Base-by-base conservation (phyloP, 371 early-diverging fungal species). In the Rhizopus arrhizus region DNA sequence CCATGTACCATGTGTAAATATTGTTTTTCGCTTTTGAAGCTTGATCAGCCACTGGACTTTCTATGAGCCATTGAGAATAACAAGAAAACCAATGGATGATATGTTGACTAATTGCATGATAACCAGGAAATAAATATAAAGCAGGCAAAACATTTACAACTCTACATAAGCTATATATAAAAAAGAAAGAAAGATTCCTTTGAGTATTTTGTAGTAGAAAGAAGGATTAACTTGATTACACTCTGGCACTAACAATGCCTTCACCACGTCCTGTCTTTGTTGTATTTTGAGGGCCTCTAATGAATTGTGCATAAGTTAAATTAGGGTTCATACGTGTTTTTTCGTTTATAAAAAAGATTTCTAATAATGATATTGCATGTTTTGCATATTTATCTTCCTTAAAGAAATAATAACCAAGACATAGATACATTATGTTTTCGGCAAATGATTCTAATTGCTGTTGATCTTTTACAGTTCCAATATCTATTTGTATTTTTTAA, bases 291-390 rank as follows among this genome's bases (percentile, higher is more conserved):
- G 47, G 51, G 0, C 78, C 78, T 48, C 78, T 68, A 5, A 78
- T 56, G 0, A 73, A 60, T 32, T 78, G 78, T 10, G 72, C 78
- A 62, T 75, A 78, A 32, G 70, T 66, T 2, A 78, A 58, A 48
- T 75, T 61, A 5, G 75, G 73, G 51, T 78, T 78, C 78, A 78
- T 78, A 15, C 66, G 58, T 9, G 78, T 75, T 3, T 50, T 47
- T 32, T 66, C 64, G 50, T 73, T 64, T 10, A 78, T 31, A 57
- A 78, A 71, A 32, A 74, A 78, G 7, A 62, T 54, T 36, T 68
- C 52, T 11, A 74, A 22, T n/a, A 78, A 54, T 3, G 52, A n/a
- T 1, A 67, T 60, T 0, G 78, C 75, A 56, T 73, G 68, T 3
- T 51, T 43, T 3, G 69, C 78, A 61, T 73, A 78, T 15, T 53